Evolutionary conservation across 2,329 filamentous ascomycete genomes (phyloP), one percentile per base, ranked within the genome.

Genomic region (Fusarium sp.): DNA sequence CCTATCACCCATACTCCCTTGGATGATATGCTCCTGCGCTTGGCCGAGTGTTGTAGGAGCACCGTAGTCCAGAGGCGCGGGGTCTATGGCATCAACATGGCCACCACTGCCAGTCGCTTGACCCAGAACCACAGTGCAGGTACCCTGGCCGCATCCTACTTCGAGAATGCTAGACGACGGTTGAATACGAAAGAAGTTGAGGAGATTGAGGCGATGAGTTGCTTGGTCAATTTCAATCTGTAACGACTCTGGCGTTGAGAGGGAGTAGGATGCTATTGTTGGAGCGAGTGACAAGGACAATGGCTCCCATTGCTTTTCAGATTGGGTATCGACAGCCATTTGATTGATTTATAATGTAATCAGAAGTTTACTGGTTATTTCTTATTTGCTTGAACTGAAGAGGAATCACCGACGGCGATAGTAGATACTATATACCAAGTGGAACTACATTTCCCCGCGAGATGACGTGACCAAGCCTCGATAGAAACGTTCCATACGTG

Each of bases 1-100:
- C 10, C 33, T 27, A 4, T 20, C 6, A 1, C 59, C 40, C 3
- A 63, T 32, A 3, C 20, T 3, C 4, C 59, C 60, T 2, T 39
- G 40, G 0, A 13, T 2, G 9, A 63, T 47, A 14, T 64, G 45
- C 3, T 51, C 6, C 1, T 63, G 60, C 8, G 60, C 60, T 32
- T 63, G 58, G 4, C 58, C 60, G 1, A 63, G 60, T 1, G 60
- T 63, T 19, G 50, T 50, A 6, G 60, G 60, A n/a, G 60, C 51
- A 9, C 59, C 60, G 23, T 63, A 63, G 11, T 64, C 33, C 9
- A 51, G 44, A 56, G 51, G 30, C 22, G 60, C 60, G 14, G 60
- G 60, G 51, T 63, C 60, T 4, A 63, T 41, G 30, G 60, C 58
- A 15, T 63, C 60, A 8, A 64, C 23, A 13, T 27, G 39, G 1